Base-by-base conservation (phyloP, 116 monocot genomes). In the Dioscorea cayenensis region DNA sequence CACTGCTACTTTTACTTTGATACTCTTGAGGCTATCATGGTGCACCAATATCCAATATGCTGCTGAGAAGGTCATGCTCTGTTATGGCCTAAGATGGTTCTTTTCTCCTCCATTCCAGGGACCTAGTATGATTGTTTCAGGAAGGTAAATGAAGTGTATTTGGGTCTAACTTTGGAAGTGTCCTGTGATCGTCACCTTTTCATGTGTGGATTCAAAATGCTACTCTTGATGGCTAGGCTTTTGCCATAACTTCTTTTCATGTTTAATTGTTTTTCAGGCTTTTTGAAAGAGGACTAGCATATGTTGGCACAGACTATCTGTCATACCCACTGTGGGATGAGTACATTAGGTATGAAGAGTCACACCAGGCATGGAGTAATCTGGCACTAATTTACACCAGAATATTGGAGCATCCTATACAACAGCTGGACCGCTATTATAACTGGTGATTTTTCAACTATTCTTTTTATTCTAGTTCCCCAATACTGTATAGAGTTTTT, bases 231-330 rank as follows among this genome's bases (percentile, higher is more conserved):
- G 18, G 19, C 49, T 59, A 64, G 48, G 28, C 55, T 52, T 60
- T 27, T 36, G 68, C 73, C 49, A 67, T 68, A 68, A 72, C 36
- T 61, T 64, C 16, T 78, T 75, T 70, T 68, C 50, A 16, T 32
- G 67, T 62, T 32, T 78, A 50, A 80, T 88, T 76, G 85, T 83
- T 38, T 82, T 86, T 76, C 89, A 99, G 99, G 82, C 73, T 99
- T 10, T 99, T 99, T 84, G 99, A 99, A 70, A 82, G 99, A 60
- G 99, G 99, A 68, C 73, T 99, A 77, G 94, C 94, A 65, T 99
- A 94, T 84, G 99, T 99, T 71, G 99, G 99, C 51, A 87, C 94
- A 51, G 99, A 99, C 75, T 99, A 99, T 66, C 69, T 85, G 27
- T 99, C 99, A 29, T 82, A 78, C 70, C 84, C 84, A 14, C 71